These are phyloP conservation scores for Phragmites australis DNA, from an alignment of 176 grass and related monocot genomes.

Conservation along the genomic window DNA sequence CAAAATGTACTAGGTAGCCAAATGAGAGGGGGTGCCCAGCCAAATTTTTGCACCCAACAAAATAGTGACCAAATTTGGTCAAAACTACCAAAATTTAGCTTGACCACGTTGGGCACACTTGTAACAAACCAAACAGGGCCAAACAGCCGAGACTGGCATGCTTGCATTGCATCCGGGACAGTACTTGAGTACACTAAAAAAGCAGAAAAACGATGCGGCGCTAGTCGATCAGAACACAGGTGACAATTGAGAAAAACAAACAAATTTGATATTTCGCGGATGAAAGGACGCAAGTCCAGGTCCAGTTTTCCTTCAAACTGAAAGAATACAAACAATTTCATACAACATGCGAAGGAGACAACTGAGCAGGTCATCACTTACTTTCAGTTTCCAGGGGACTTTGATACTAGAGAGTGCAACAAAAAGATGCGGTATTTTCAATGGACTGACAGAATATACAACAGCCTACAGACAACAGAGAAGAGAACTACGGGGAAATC, in stretches of 20 bases:
- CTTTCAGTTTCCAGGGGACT: neutral
- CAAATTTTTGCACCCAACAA: too few species aligned
- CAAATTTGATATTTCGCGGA: neutral
- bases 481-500: constrained; percentile 24
- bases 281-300: too few species aligned
- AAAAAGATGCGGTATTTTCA: constrained; percentile 31
- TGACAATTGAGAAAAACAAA: neutral
- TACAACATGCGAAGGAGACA: neutral
- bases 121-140: neutral
- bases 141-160: neutral
- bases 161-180: neutral
- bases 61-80: too few species aligned
- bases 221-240: neutral
- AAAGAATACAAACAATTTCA: neutral
- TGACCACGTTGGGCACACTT: too few species aligned
- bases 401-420: neutral
- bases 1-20: too few species aligned
- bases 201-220: neutral
- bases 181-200: neutral
- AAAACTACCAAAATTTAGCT: too few species aligned
- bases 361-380: neutral
- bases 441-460: constrained; percentile 39
- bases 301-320: neutral
- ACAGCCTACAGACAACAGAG: constrained; percentile 41
- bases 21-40: too few species aligned